A percentile compares a stretch with the other conserved stretches of the same genome.
Conservation (phyloP, 2,329 filamentous ascomycete species). For the Penicillium brasilianum region DNA sequence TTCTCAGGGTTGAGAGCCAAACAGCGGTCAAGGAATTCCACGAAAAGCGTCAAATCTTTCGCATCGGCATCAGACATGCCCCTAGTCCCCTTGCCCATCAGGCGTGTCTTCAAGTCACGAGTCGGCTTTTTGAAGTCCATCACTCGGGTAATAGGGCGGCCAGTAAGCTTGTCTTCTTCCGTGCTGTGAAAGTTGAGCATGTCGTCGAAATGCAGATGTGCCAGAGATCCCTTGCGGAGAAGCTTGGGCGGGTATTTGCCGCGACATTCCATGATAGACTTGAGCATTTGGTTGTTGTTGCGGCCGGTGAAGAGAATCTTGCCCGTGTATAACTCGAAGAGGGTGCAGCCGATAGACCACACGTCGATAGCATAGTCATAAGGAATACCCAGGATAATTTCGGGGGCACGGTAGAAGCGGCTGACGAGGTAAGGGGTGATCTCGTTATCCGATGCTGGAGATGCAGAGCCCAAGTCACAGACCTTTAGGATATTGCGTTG, state of each 20-base stretch:
- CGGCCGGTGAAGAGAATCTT: slow-evolving; percentile 95
- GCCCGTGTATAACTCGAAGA: slow-evolving; percentile 96
- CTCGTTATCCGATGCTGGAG: slow-evolving; percentile 86
- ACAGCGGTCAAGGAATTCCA: slow-evolving; percentile 87
- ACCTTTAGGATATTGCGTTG: slow-evolving; percentile 85
- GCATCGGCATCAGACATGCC: slow-evolving; percentile 75
- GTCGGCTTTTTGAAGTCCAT: slow-evolving; percentile 68
- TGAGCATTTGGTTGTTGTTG: slow-evolving; percentile 98
- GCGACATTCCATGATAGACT: slow-evolving; percentile 92
- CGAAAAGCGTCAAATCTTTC: slow-evolving; percentile 80
- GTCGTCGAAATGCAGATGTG: slow-evolving; percentile 81
- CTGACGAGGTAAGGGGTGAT: slow-evolving; percentile 95
- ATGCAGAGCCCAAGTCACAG: slow-evolving; percentile 95
- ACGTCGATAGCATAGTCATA: slow-evolving; percentile 95
- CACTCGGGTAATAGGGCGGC: slow-evolving; percentile 66
- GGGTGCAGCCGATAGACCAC: slow-evolving; percentile 96
- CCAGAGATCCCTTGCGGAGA: slow-evolving; percentile 79
- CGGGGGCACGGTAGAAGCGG: slow-evolving; percentile 94
- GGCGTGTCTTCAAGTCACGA: slow-evolving; percentile 78
- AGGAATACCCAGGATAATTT: slow-evolving; percentile 95
- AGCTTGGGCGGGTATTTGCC: slow-evolving; percentile 91
- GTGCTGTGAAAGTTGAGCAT: slow-evolving; percentile 81
- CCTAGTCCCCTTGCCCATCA: slow-evolving; percentile 72
- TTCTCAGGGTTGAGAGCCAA: slow-evolving; percentile 90
- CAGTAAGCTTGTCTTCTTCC: slow-evolving; percentile 84